Evolutionary conservation across 1,284 basidiomycete genomes (phyloP).

Genomic region (Ceratobasidium sp.): DNA sequence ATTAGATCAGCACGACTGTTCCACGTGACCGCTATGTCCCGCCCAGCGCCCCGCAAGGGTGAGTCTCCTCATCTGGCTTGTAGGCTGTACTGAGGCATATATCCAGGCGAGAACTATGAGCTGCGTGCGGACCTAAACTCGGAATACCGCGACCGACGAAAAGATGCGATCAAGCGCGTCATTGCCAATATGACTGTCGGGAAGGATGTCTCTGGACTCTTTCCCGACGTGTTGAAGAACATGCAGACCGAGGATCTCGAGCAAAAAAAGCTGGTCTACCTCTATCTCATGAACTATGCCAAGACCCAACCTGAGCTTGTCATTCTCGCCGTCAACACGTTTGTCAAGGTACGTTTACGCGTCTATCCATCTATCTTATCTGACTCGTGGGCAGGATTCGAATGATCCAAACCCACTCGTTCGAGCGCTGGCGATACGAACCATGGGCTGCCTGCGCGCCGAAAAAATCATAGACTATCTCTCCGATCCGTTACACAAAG

Average conservation of each 20-base stretch:
- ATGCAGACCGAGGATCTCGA: constrained; percentile 96
- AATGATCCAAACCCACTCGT: constrained; percentile 97
- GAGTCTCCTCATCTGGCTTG: constrained; percentile 39
- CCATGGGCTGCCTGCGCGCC: constrained; percentile 95
- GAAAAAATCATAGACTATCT: constrained; percentile 99
- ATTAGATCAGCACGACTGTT: not conserved
- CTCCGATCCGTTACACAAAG: constrained; percentile 90
- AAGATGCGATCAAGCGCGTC: constrained; percentile 97
- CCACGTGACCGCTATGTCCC: constrained; percentile 52
- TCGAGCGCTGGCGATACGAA: constrained; percentile 94
- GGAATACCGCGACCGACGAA: constrained; percentile 92
- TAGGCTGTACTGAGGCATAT: not conserved
- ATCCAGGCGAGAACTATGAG: constrained; percentile 86
- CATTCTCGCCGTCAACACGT: constrained; percentile 98
- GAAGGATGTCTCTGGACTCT: constrained; percentile 95
- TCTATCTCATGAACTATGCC: constrained; percentile 98
- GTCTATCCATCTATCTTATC: not conserved
- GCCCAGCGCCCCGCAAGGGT: constrained; percentile 41
- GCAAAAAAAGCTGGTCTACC: constrained; percentile 96
- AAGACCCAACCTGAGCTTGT: constrained; percentile 98
- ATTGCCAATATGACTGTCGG: constrained; percentile 97
- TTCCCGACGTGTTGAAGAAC: constrained; percentile 98
- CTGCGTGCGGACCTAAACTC: constrained; percentile 94
- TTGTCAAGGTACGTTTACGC: constrained; percentile 68
- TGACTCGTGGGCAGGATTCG: constrained; percentile 70